These are phyloP conservation scores for Fraxinus xanthoxyloides DNA, from an alignment of 305 asterid species.

Conservation along the genomic window DNA sequence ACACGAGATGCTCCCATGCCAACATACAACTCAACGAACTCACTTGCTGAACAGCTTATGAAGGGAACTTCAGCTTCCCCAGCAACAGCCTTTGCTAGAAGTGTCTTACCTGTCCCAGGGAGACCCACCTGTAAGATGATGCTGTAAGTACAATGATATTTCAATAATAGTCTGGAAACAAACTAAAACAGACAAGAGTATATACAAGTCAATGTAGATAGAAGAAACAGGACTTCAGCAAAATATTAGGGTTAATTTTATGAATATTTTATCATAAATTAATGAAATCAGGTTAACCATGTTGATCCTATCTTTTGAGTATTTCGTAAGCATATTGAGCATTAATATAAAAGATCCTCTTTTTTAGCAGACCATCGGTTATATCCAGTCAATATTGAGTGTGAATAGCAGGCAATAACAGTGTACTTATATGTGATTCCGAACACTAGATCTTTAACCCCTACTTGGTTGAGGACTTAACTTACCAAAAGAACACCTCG, in stretches of 20 bases:
- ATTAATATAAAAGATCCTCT: neutral
- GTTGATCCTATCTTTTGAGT: neutral
- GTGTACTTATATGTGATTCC: conserved; percentile 17
- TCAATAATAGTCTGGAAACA: conserved; percentile 14
- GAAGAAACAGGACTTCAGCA: conserved; percentile 12
- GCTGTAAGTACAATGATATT: conserved; percentile 11
- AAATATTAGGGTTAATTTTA: conserved; percentile 1
- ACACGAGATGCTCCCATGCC: conserved; percentile 99
- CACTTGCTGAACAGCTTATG: conserved; percentile 98
- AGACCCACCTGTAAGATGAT: conserved; percentile 77
- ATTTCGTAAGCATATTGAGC: neutral
- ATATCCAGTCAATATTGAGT: conserved; percentile 16
- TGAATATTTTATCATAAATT: conserved; percentile 10
- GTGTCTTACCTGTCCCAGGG: conserved; percentile 99
- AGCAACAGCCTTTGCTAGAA: conserved; percentile 97
- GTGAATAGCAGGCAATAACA: conserved; percentile 16
- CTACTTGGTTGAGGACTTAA: conserved; percentile 22
- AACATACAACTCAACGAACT: conserved; percentile 95
- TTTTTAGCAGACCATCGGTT: conserved; percentile 11
- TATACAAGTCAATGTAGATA: neutral
- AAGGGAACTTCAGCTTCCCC: conserved; percentile 99
- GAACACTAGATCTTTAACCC: neutral
- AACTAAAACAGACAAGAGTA: conserved; percentile 4
- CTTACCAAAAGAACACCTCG: conserved; percentile 99
- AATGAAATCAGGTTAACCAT: conserved; percentile 1